Conservation (phyloP, 129 eudicot genomes). For the Helichrysum umbraculigerum region DNA sequence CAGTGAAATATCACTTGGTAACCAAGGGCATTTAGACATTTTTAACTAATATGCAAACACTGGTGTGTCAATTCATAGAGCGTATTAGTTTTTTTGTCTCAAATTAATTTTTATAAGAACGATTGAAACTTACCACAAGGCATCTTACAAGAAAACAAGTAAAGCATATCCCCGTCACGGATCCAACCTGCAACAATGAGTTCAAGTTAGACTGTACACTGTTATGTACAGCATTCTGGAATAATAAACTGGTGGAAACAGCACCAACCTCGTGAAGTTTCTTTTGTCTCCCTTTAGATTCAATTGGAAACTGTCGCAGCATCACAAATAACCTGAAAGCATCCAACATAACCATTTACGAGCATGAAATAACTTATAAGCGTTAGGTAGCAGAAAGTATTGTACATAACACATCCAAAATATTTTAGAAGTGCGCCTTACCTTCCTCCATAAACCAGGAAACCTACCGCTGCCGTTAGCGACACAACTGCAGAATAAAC, state of each 20-base stretch:
- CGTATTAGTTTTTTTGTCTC: not conserved
- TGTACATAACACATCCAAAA: not conserved
- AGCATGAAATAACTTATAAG: constrained; percentile 12
- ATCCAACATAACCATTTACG: constrained; percentile 17
- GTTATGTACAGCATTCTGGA: not conserved
- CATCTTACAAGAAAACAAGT: constrained; percentile 79
- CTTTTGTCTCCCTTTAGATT: constrained; percentile 94
- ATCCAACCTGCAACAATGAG: constrained; percentile 71
- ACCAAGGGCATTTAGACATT: constrained; percentile 15
- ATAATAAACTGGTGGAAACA: constrained; percentile 1
- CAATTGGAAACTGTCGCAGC: constrained; percentile 91
- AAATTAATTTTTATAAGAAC: not conserved
- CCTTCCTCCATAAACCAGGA: constrained; percentile 94
- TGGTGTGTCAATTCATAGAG: not conserved
- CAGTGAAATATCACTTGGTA: too few species aligned
- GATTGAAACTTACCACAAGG: constrained; percentile 62
- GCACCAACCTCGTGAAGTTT: constrained; percentile 88
- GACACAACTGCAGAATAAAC: constrained; percentile 63
- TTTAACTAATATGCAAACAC: not conserved
- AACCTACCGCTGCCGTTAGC: constrained; percentile 75
- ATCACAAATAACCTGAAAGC: constrained; percentile 69
- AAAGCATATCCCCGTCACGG: constrained; percentile 84
- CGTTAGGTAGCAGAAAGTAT: not conserved
- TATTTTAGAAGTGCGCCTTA: constrained; percentile 23
- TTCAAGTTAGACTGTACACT: not conserved